These are phyloP conservation scores for Fusarium palustre DNA, from an alignment of 2,329 filamentous ascomycete species.

Conservation along the genomic window DNA sequence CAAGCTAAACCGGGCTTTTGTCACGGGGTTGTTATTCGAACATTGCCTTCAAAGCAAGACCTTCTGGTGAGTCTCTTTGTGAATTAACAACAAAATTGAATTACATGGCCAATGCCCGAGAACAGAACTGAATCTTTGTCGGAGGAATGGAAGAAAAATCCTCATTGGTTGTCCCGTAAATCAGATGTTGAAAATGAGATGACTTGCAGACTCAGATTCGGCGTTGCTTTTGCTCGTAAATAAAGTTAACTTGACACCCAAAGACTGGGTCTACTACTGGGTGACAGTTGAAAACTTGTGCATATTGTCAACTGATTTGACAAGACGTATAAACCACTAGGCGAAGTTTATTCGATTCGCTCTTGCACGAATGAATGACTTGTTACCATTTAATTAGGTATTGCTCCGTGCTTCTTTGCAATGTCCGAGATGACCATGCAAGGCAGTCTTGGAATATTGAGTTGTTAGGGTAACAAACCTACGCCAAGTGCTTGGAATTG, in stretches of 20 bases:
- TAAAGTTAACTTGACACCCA: not conserved
- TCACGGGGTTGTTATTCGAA: not conserved
- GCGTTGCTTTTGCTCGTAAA: not conserved
- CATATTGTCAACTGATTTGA: not conserved
- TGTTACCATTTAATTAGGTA: not conserved
- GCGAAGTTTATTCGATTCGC: not conserved
- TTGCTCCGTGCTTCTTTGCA: not conserved
- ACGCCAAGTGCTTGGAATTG: conserved; percentile 9
- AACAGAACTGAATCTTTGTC: not conserved
- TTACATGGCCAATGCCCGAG: not conserved
- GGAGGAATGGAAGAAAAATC: not conserved
- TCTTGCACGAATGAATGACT: not conserved
- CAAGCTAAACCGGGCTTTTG: not conserved
- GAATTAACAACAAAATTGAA: not conserved
- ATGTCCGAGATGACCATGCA: not conserved
- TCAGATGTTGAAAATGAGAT: not conserved
- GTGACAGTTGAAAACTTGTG: not conserved
- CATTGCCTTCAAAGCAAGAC: not conserved
- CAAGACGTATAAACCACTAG: not conserved
- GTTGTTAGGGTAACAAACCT: conserved; percentile 5
- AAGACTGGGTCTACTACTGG: not conserved
- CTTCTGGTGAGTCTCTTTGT: not conserved
- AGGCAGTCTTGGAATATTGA: conserved; percentile 1
- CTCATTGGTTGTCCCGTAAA: not conserved
- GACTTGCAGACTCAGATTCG: not conserved